These are phyloP conservation scores for Barnettozyma vustinii DNA, from an alignment of 805 yeast genomes.

Conservation along the genomic window DNA sequence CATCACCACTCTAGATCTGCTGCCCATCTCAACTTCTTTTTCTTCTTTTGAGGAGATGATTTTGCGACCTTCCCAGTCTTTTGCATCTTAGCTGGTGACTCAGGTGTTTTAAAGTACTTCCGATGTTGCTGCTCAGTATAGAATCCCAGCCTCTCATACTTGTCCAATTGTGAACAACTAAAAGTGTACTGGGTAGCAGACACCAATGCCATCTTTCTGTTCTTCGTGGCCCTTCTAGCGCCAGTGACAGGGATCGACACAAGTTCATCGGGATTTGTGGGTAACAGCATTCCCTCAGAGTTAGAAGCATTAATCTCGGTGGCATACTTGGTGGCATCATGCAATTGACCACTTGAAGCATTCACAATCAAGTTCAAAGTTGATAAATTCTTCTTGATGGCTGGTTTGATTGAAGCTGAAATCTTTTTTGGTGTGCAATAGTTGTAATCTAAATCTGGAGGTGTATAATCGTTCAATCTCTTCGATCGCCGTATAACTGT, in stretches of 20 bases:
- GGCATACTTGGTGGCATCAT: slow-evolving; percentile 65
- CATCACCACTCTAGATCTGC: slow-evolving; percentile 20
- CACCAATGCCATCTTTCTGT: slow-evolving; percentile 16
- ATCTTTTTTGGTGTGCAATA: slow-evolving; percentile 19
- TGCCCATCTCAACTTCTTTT: slow-evolving; percentile 21
- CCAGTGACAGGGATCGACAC: slow-evolving; percentile 47
- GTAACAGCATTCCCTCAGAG: slow-evolving; percentile 57
- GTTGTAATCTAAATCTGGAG: not conserved
- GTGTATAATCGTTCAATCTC: slow-evolving; percentile 8
- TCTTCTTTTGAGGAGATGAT: slow-evolving; percentile 1
- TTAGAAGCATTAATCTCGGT: slow-evolving; percentile 62
- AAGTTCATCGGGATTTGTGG: slow-evolving; percentile 49
- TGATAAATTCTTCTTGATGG: slow-evolving; percentile 9
- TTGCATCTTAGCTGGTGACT: slow-evolving; percentile 12
- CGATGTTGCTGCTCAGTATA: slow-evolving; percentile 19
- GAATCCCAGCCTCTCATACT: slow-evolving; percentile 15
- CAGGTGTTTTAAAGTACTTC: slow-evolving; percentile 7
- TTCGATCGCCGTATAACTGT: slow-evolving; percentile 20
- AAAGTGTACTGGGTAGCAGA: slow-evolving; percentile 12
- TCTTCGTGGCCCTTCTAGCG: slow-evolving; percentile 13
- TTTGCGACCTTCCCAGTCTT: slow-evolving; percentile 9
- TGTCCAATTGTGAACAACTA: not conserved
- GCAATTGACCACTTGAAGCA: slow-evolving; percentile 52
- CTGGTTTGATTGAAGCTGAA: slow-evolving; percentile 9
- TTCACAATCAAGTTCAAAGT: slow-evolving; percentile 47